Evolutionary conservation across 2,329 filamentous ascomycete genomes (phyloP), one percentile per base, ranked within the genome.

Genomic region (Botrytis tulipae): DNA sequence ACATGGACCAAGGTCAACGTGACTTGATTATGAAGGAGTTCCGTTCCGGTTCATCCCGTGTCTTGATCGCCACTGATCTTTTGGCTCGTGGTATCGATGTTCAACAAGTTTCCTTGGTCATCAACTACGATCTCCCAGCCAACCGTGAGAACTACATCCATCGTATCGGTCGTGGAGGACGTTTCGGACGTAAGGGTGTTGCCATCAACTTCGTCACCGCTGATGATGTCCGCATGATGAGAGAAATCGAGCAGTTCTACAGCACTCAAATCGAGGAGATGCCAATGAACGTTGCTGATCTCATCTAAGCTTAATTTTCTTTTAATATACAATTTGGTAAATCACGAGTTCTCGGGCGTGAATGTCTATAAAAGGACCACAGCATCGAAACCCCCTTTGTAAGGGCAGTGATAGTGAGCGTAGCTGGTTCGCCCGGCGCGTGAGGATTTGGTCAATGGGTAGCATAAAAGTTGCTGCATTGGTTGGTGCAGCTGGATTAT

Each of bases 141-240:
- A 98, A 98, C 90, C 94, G 95, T 82, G 96, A 99, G 89, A 99
- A 98, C 91, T 99, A 99, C 91, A 99, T 99, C 83, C 96, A 99
- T 87, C 93, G 96, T 84, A 99, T 99, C 83, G 96, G 96, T 90
- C 95, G 96, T 91, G 95, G 95, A 88, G 96, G 96, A 87, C 95
- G 96, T 89, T 99, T 99, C 88, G 96, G 96, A 86, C 94, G 96
- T 86, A 99, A 99, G 92, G 96, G 96, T 92, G 96, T 99, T 84
- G 96, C 96, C 82, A 99, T 99, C 90, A 99, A 99, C 93, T 99
- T 99, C 84, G 96, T 99, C 84, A 98, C 95, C 76, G 94, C 94
- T 81, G 96, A 99, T 79, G 96, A 99, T 86, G 96, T 99, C 82
- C 94, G 95, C 85, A 98, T 99, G 93, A 97, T 99, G 93, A 91